Base-by-base conservation (phyloP, 2,329 filamentous ascomycete species). In the Aspergillus transmontanensis region DNA sequence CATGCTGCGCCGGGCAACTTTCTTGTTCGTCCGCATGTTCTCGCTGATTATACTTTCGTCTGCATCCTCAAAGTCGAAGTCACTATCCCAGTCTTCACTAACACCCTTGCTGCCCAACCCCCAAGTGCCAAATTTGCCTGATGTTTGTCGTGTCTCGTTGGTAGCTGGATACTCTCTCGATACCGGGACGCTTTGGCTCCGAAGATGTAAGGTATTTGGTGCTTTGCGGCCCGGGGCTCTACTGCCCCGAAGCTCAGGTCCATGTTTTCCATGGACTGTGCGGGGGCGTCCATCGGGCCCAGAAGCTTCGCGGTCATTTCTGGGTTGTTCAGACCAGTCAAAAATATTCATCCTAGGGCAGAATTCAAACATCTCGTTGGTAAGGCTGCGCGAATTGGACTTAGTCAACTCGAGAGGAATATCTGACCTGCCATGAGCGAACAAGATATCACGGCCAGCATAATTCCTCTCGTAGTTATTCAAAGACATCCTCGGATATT, bases 81-180 rank as follows among this genome's bases (percentile, higher is more conserved):
- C 87, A 59, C 87, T 87, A 69, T 89, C 87, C 87, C 87, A 90
- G 71, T 90, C 87, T 72, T 90, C 87, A 28, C 85, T 89, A 26
- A 87, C 86, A 54, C 84, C 87, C 71, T 90, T 89, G 73, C 83
- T 87, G 21, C 87, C 87, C 34, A 89, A 79, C n/a, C 86, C 86
- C 87, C 87, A 89, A 4, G 87, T 88, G 46, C 86, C 86, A 71
- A 89, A 89, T 70, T 89, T 89, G 69, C 78, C 75, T 26, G 78
- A 79, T 76, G 86, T 69, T 77, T 86, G 74, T 78, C 82, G 67
- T 76, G 82, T 68, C 74, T 85, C 75, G 72, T 79, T 78, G 77
- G 81, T 72, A 78, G 83, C 62, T 74, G 82, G 68, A 75, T 79
- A 66, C 72, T 83, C 78, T 82, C 86, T 69, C 75, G 86, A 68